Evolutionary conservation across 805 yeast genomes (phyloP), one percentile per base, ranked within the genome.

Genomic region (Saccharomycopsis synnaedendra): DNA sequence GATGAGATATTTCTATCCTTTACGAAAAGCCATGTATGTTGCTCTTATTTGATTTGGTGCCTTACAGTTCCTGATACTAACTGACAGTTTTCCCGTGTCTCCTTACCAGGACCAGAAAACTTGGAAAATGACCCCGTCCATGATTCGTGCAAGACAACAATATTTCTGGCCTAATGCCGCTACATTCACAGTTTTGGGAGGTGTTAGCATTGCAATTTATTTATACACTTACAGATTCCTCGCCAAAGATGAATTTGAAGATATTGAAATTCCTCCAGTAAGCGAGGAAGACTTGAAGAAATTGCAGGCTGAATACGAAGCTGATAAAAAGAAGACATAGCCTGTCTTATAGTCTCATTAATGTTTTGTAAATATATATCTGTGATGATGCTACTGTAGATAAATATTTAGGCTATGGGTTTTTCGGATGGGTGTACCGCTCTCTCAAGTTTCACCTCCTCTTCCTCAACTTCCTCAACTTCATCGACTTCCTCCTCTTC

Each of bases 251-350:
- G 95, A 90, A 54, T 87, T 90, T 62, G 78, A 73, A 42, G 96
- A 89, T 61, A 86, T 90, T 56, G 97, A 97, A 39, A 80, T 90
- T 55, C 98, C 98, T 43, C 97, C 97, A 19, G 72, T 90, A 50
- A 74, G 82, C 38, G 93, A 84, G 52, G 80, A 73, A 46, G 93
- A 87, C 60, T 70, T 90, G 59, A 76, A 74, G 44, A 71, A 76
- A 62, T 73, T 89, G 67, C 80, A 75, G 64, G 70, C 74, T 59
- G 95, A 86, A 61, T 85, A 82, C 59, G 84, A 79, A 61, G 72
- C 58, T 41, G 61, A 60, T 44, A 61, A 64, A 45, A 52, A 50
- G 31, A 55, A 54, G 38, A 43, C 36, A 19, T 29, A 42, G 19
- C 19, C 19, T 19, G 19, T 19, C 19, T 19, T 19, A 19, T 19